Base-by-base conservation (phyloP, 1,139 yeast genomes). In the Scheffersomyces insectosa region DNA sequence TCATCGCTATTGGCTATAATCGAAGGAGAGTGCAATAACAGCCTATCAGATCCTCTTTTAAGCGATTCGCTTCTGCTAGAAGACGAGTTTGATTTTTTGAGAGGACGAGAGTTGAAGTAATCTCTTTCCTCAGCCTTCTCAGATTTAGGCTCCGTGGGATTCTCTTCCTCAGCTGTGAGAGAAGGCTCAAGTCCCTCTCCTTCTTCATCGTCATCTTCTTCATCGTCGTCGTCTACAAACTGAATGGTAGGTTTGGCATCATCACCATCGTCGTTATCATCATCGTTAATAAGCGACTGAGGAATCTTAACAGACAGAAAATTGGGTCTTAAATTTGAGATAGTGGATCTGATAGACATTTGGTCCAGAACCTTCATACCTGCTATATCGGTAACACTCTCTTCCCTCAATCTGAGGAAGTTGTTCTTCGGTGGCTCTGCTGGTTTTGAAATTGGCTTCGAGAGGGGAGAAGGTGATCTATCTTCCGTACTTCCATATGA, bases 281-380 rank as follows among this genome's bases (percentile, higher is more conserved):
- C 87, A 44, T 83, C 89, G 38, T 83, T 67, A 1, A 88, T 77
- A 51, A 77, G 81, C 0, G 96, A 82, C 44, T 81, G 78, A 1
- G 96, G 96, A 42, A 88, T 78, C 38, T 89, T 85, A 40, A 82
- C 83, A 1, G 96, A 87, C 34, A 88, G 80, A 57, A 89, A 89
- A 42, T 84, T 83, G 0, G 96, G 95, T 39, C 81, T 72, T 57
- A 61, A 70, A 60, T 63, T 71, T 39, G 70, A 66, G 47, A 56
- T 57, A 2, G 68, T 63, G 3, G 72, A 70, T 46, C 62, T 62
- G 32, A 58, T 57, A 3, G 77, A 70, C 12, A 62, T 42, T 15
- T 54, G 61, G 42, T 62, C 68, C 0, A 55, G 43, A 4, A 58
- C 47, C 12, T 33, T 38, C 10, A 20, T 13, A 3, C 37, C 39